phyloP scores from a whole-genome alignment of 2,329 filamentous ascomycete genomes.

The Ascochyta fabae region DNA sequence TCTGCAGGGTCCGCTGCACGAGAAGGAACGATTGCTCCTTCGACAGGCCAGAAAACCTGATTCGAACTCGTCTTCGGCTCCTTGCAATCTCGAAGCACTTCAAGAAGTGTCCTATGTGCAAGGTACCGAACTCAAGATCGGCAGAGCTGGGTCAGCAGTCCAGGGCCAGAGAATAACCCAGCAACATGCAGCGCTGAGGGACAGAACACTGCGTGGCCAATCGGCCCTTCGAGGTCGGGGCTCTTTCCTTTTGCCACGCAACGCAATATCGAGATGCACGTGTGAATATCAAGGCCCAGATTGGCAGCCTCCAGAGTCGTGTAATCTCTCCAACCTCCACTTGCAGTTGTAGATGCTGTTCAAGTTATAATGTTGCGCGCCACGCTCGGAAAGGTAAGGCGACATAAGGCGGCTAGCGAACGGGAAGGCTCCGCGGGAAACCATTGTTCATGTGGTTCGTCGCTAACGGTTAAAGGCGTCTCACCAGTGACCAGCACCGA shows the following conservation, averaged over 20 bases:
- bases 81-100: not conserved
- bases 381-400: not conserved
- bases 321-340: not conserved
- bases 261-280: not conserved
- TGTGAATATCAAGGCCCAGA: not conserved
- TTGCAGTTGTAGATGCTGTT: not conserved
- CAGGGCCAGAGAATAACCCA: not conserved
- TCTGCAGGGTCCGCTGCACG: not conserved
- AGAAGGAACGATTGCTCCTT: not conserved
- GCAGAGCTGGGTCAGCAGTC: not conserved
- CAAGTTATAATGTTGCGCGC: slow-evolving; percentile 1
- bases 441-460: slow-evolving; percentile 5
- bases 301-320: not conserved
- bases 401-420: not conserved
- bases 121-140: not conserved
- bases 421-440: slow-evolving; percentile 7
- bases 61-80: not conserved
- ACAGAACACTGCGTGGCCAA: not conserved
- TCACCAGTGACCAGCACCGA: slow-evolving; percentile 1
- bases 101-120: not conserved
- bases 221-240: slow-evolving; percentile 1
- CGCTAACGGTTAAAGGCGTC: slow-evolving; percentile 9
- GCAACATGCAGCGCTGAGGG: not conserved
- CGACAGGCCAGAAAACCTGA: not conserved
- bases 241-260: slow-evolving; percentile 3